Evolutionary conservation across 306 rosid genomes (phyloP), one percentile per base, ranked within the genome.

Genomic region (Prunus armeniaca): DNA sequence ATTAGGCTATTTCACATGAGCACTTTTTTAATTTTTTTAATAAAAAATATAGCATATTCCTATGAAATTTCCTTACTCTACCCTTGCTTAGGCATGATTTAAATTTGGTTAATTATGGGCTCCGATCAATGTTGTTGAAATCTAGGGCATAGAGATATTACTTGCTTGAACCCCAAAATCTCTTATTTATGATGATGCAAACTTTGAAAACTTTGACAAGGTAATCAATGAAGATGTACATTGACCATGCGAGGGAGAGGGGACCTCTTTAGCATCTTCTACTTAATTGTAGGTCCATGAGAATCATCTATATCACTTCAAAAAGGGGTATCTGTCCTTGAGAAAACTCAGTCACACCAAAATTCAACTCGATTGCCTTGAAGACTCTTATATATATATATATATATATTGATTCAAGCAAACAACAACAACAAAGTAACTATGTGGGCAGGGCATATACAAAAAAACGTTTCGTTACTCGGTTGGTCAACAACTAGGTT

Each of bases 221-320:
- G n/a, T 34, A 65, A 65, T 65, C 69, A 27, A 62, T 63, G 46
- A 46, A 50, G 46, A 63, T 56, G 61, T 65, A 71, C 46, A 65
- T 63, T 43, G 65, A 74, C 78, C 47, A 28, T 65, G 22, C 45
- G 41, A 9, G 28, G 13, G 57, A 4, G 56, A 14, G 68, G 68
- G 85, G 85, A 66, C 83, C 79, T 68, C 60, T 34, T 58, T 19
- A 66, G 81, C 86, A 81, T 75, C 79, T 78, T 78, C n/a, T 67
- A 60, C 20, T 68, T 45, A 45, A 27, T n/a, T 28, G 86, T 82
- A 73, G 90, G 89, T 61, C 93, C 89, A 41, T 69, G 41, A 81
- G 82, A 84, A 89, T 86, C 86, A 9, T 78, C 72, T 54, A 69
- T 47, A 74, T 76, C 79, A 62, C 81, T 65, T 64, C 74, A 68